Base-by-base conservation (phyloP, 2,329 filamentous ascomycete species). In the Pestalotiopsis sp. region DNA sequence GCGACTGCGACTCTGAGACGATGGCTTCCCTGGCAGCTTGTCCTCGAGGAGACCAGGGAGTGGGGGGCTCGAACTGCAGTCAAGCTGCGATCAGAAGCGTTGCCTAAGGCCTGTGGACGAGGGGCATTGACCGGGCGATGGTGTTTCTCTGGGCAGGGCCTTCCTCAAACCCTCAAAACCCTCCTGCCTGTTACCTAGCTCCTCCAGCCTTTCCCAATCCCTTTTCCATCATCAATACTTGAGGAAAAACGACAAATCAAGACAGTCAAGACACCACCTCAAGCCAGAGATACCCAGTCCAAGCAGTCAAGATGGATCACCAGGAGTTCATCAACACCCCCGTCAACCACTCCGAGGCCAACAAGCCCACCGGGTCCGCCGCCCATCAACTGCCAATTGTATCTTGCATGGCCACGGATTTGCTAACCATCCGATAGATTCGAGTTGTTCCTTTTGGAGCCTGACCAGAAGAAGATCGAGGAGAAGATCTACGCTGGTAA, bases 401-500 rank as follows among this genome's bases (percentile, higher is more conserved):
- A 62, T 9, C 36, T 12, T 39, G 7, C 12, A 20, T 17, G 38
- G 25, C 23, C 17, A n/a, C n/a, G 17, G 62, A 6, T n/a, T 72
- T 75, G 67, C 77, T 74, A 69, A 74, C 67, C 67, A 65, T 36
- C 3, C 6, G 49, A 13, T 69, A 98, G 96, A 78, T 97, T 97
- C 84, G 96, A 98, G 86, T 89, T 97, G 63, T 98, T 98, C 84
- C 84, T 98, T 72, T 92, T 98, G 70, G 89, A 76, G 63, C 77
- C 94, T 63, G 94, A 92, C 71, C 94, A 99, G 87, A 96, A 95
- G 86, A 98, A 98, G 84, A 94, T 97, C 69, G 92, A 94, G 70
- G 91, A 94, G 82, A 92, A 93, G 78, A 87, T 94, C 6, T 96
- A 97, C 79, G 96, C 95, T 68, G 94, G 95, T 97, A 86, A 81